phyloP scores from a whole-genome alignment of 768 basidiomycete species.

The Lactarius sanguifluus region DNA sequence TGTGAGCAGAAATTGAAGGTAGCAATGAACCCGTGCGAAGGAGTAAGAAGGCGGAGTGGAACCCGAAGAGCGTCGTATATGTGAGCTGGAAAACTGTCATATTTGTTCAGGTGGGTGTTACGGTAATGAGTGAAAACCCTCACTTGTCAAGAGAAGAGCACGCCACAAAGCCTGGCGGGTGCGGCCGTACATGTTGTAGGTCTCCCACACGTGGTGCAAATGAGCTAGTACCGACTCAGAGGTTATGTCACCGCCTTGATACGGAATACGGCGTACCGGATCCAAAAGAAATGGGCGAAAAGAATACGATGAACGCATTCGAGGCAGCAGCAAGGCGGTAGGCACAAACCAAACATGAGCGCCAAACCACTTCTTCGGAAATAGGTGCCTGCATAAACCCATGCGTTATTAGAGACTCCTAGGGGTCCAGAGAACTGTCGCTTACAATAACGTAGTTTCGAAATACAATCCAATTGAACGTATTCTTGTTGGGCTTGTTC shows the following conservation, averaged over 20 bases:
- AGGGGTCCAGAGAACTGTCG: conserved; percentile 4
- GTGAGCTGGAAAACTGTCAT: conserved; percentile 75
- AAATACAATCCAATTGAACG: conserved; percentile 54
- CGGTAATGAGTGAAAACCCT: conserved; percentile 13
- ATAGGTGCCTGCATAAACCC: conserved; percentile 67
- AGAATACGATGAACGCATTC: conserved; percentile 62
- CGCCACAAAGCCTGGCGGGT: conserved; percentile 60
- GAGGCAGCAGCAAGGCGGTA: conserved; percentile 67
- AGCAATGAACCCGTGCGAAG: conserved; percentile 80
- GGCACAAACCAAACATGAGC: conserved; percentile 76
- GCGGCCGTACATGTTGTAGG: conserved; percentile 71
- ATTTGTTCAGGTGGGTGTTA: conserved; percentile 2
- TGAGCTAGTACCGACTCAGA: conserved; percentile 58
- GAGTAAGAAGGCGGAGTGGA: conserved; percentile 82
- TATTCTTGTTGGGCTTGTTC: conserved; percentile 39
- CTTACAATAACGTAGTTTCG: conserved; percentile 67
- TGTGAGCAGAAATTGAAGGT: conserved; percentile 75
- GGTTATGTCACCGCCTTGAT: conserved; percentile 9
- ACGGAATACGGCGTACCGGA: conserved; percentile 53
- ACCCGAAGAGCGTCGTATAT: conserved; percentile 92
- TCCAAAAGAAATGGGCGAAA: conserved; percentile 86
- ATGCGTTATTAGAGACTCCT: background rate
- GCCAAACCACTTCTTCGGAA: conserved; percentile 91
- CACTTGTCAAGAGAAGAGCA: conserved; percentile 58
- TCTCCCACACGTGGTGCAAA: conserved; percentile 89